Conservation (phyloP, 1,284 basidiomycete genomes). For the Cystobasidium slooffiae region DNA sequence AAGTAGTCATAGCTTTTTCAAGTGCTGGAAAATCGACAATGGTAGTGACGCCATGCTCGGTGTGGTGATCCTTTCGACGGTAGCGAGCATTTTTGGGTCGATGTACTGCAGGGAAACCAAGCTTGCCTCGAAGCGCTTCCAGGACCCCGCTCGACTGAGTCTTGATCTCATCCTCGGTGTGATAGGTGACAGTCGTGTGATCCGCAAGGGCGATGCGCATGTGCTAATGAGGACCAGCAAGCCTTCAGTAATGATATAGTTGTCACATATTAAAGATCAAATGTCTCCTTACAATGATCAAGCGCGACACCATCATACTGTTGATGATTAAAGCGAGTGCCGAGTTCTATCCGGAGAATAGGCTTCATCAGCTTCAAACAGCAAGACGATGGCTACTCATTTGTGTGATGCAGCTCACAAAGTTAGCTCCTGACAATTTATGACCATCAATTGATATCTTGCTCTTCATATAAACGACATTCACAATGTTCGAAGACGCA, state of each 20-base stretch:
- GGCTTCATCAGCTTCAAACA: neutral
- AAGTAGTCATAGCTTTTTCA: slow-evolving; percentile 23
- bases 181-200: slow-evolving; percentile 25
- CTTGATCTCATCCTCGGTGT: slow-evolving; percentile 17
- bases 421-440: slow-evolving; percentile 25
- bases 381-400: neutral
- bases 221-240: slow-evolving; percentile 8
- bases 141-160: neutral
- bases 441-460: slow-evolving; percentile 24
- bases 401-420: slow-evolving; percentile 6
- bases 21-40: slow-evolving; percentile 10
- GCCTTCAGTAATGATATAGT: neutral
- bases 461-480: slow-evolving; percentile 43
- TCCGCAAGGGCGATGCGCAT: slow-evolving; percentile 41
- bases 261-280: neutral
- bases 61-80: slow-evolving; percentile 16
- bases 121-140: neutral
- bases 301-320: slow-evolving; percentile 40
- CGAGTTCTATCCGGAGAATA: slow-evolving; percentile 12
- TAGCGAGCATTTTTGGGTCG: neutral
- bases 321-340: slow-evolving; percentile 31
- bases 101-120: slow-evolving; percentile 1
- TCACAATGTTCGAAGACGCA: slow-evolving; percentile 37
- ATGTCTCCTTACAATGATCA: slow-evolving; percentile 28
- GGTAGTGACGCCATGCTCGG: slow-evolving; percentile 25